Evolutionary conservation across 495 filamentous ascomycete genomes (phyloP).

Genomic region (Schizothecium vesticola): DNA sequence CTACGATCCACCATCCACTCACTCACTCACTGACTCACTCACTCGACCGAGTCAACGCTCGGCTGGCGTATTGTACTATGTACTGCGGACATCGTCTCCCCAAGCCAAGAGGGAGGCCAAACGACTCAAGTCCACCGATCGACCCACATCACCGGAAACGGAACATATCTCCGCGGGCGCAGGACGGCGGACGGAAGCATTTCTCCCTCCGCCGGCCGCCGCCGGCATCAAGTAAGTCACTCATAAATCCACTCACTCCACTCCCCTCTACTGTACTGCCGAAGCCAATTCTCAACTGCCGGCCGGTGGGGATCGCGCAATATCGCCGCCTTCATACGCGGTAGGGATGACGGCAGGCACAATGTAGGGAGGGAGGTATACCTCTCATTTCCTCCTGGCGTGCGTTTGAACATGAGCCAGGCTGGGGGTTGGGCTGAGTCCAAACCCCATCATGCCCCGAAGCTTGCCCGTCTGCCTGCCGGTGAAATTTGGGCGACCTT

Average conservation of each 20-base stretch:
- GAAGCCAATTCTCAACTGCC: not conserved
- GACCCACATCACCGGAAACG: not conserved
- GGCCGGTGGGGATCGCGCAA: not conserved
- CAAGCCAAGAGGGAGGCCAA: too few relatives aligned
- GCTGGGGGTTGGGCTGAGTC: not conserved
- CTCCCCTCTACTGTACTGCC: not conserved
- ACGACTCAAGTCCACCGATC: not conserved
- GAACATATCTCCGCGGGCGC: not conserved
- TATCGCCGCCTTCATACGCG: not conserved
- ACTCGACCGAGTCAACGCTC: not conserved
- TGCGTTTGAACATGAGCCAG: not conserved
- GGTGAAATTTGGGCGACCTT: not conserved
- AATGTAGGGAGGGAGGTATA: not conserved
- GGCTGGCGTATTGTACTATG: not conserved
- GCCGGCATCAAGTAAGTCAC: not conserved
- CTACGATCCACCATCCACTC: too few relatives aligned
- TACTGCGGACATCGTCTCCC: not conserved
- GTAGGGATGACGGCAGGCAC: not conserved
- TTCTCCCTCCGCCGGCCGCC: not conserved
- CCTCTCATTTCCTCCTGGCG: not conserved
- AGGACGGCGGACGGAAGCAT: not conserved
- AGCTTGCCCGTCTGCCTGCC: not conserved
- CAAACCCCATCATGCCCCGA: not conserved
- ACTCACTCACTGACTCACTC: not conserved
- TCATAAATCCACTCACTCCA: not conserved